Conservation (phyloP, 352 stramenopile genomes). For the Phytopythium vexans region DNA sequence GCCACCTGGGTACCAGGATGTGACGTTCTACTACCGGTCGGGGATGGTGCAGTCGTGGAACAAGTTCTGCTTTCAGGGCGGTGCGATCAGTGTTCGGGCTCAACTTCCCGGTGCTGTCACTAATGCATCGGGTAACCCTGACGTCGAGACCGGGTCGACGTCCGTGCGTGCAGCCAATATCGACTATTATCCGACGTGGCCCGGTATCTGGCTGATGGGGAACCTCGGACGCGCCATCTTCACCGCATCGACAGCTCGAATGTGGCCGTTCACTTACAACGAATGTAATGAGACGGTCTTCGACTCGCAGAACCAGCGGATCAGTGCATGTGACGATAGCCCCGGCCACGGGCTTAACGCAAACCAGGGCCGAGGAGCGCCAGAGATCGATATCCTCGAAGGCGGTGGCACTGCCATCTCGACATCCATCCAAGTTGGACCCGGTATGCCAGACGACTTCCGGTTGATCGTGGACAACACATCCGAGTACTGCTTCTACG, state of each 20-base stretch:
- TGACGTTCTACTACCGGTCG: conserved; percentile 17
- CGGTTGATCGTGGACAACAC: conserved; percentile 20
- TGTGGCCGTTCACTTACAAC: conserved; percentile 94
- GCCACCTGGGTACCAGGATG: conserved; percentile 31
- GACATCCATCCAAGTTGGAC: conserved; percentile 76
- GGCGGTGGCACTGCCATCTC: conserved; percentile 62
- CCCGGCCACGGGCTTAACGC: conserved; percentile 89
- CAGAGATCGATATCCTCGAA: conserved; percentile 94
- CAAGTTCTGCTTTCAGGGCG: conserved; percentile 91
- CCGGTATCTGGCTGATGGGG: conserved; percentile 92
- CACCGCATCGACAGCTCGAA: conserved; percentile 76
- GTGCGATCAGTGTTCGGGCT: conserved; percentile 80
- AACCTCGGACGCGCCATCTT: conserved; percentile 92
- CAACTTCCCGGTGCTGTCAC: conserved; percentile 80
- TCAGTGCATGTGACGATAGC: conserved; percentile 82
- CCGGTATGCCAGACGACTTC: conserved; percentile 42
- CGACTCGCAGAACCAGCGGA: conserved; percentile 37
- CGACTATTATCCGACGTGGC: conserved; percentile 72
- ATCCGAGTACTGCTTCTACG: conserved; percentile 32
- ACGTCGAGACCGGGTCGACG: conserved; percentile 16
- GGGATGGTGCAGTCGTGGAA: conserved; percentile 91
- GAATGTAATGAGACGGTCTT: conserved; percentile 67
- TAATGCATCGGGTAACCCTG: conserved; percentile 31
- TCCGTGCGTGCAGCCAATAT: conserved; percentile 20
- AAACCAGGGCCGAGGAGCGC: conserved; percentile 81